Percentiles rank a stretch among this genome's conserved stretches.
These are phyloP conservation scores for Hypoxylon sp. DNA, from an alignment of 2,329 filamentous ascomycete species.

Conservation along the genomic window DNA sequence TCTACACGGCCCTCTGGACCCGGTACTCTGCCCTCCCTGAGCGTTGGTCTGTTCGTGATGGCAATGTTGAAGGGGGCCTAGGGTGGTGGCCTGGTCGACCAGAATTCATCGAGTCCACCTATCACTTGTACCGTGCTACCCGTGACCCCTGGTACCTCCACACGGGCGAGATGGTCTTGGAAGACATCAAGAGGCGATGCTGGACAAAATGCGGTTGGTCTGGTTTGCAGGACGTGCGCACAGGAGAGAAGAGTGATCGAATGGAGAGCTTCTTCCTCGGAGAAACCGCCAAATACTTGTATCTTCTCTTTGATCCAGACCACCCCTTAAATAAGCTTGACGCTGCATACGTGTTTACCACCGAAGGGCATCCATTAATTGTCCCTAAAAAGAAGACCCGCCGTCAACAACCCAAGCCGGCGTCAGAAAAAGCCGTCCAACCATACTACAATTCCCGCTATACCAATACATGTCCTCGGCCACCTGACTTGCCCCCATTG, in stretches of 20 bases:
- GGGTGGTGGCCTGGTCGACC: conserved; percentile 96
- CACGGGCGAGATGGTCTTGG: conserved; percentile 92
- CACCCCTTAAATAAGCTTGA: conserved; percentile 91
- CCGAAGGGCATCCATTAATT: conserved; percentile 91
- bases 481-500: conserved; percentile 67
- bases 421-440: conserved; percentile 42
- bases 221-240: conserved; percentile 82
- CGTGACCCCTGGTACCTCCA: conserved; percentile 96
- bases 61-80: conserved; percentile 84
- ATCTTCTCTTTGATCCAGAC: conserved; percentile 83
- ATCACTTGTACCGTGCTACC: conserved; percentile 93
- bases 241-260: conserved; percentile 86
- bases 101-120: conserved; percentile 97
- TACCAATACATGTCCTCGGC: conserved; percentile 72
- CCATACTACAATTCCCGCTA: conserved; percentile 55
- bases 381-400: conserved; percentile 66
- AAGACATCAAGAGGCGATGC: conserved; percentile 87
- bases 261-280: conserved; percentile 99
- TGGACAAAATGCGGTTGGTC: conserved; percentile 94
- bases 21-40: conserved; percentile 94
- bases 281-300: conserved; percentile 95
- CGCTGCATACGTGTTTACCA: conserved; percentile 90
- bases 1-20: conserved; percentile 94
- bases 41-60: conserved; percentile 87
- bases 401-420: conserved; percentile 39